Evolutionary conservation across 805 yeast genomes (phyloP).

Genomic region (Teunomyces gatunensis): DNA sequence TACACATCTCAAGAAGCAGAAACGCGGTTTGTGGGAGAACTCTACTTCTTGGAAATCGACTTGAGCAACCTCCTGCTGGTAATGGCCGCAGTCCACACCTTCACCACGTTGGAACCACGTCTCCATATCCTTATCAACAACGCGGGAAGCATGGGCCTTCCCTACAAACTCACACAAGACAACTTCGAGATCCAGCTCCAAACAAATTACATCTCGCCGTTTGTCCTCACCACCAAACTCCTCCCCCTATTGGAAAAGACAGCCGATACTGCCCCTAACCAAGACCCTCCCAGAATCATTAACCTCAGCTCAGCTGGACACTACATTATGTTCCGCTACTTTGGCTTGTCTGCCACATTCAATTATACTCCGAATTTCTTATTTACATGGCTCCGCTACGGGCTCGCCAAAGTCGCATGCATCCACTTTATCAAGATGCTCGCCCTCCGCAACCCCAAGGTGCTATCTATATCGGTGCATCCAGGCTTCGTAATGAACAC

Average conservation of each 20-base stretch:
- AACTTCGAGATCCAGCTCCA: conserved; percentile 79
- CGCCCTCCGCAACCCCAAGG: conserved; percentile 62
- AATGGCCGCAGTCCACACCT: conserved; percentile 42
- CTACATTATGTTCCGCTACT: conserved; percentile 46
- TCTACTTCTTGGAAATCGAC: conserved; percentile 38
- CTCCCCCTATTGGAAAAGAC: conserved; percentile 50
- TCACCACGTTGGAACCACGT: conserved; percentile 44
- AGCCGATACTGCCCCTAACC: conserved; percentile 20
- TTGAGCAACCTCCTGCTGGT: conserved; percentile 33
- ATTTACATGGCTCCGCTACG: conserved; percentile 77
- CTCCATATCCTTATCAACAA: conserved; percentile 69
- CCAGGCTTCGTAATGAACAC: conserved; percentile 90
- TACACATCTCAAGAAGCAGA: conserved; percentile 20
- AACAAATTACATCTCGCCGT: conserved; percentile 74
- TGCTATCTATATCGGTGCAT: conserved; percentile 65
- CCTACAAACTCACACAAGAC: conserved; percentile 60
- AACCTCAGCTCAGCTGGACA: conserved; percentile 69
- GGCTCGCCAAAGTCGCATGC: conserved; percentile 72
- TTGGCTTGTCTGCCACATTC: conserved; percentile 48
- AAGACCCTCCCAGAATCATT: conserved; percentile 52
- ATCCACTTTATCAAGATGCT: conserved; percentile 69
- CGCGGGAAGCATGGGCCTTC: conserved; percentile 81
- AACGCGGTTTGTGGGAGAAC: conserved; percentile 32
- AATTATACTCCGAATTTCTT: conserved; percentile 61
- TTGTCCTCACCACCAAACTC: conserved; percentile 61